A percentile compares a stretch with the other conserved stretches of the same genome.
Conservation (phyloP, 1,284 basidiomycete genomes). For the Ustilago sp. region DNA sequence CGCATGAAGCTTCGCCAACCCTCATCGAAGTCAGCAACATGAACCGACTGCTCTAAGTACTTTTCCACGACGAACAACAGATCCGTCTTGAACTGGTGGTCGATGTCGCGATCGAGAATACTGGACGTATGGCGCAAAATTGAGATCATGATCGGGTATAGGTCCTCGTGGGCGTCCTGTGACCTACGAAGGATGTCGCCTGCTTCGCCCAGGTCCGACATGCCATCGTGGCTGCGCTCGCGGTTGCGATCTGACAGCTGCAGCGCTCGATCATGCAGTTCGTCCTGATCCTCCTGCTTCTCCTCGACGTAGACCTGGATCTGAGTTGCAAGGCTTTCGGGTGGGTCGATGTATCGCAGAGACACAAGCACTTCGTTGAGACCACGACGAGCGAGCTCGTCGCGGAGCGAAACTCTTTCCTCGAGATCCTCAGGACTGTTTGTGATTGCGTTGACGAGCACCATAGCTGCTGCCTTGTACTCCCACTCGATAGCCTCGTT, state of each 20-base stretch:
- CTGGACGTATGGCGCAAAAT: constrained; percentile 73
- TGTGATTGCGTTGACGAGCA: constrained; percentile 80
- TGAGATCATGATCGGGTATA: constrained; percentile 65
- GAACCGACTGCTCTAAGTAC: constrained; percentile 76
- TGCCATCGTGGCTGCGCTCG: constrained; percentile 23
- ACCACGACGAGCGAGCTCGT: constrained; percentile 83
- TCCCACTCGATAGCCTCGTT: constrained; percentile 76
- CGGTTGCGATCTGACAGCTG: constrained; percentile 22
- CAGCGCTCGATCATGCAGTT: constrained; percentile 72
- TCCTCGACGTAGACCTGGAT: constrained; percentile 85
- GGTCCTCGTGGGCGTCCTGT: constrained; percentile 60
- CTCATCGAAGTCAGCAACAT: constrained; percentile 78
- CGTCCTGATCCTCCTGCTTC: constrained; percentile 87
- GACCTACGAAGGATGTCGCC: constrained; percentile 41
- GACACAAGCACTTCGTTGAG: constrained; percentile 84
- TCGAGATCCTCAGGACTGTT: constrained; percentile 82
- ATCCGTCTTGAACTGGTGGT: constrained; percentile 76
- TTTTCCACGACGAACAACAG: constrained; percentile 76
- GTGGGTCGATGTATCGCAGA: constrained; percentile 80
- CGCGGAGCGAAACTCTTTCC: constrained; percentile 80
- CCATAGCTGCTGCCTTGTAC: constrained; percentile 80
- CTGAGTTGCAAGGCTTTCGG: constrained; percentile 80
- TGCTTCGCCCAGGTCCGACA: constrained; percentile 46
- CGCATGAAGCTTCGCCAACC: constrained; percentile 77
- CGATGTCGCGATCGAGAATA: constrained; percentile 76